These are phyloP conservation scores for Colletotrichum trifolii DNA, from an alignment of 2,329 filamentous ascomycete genomes.

Conservation along the genomic window DNA sequence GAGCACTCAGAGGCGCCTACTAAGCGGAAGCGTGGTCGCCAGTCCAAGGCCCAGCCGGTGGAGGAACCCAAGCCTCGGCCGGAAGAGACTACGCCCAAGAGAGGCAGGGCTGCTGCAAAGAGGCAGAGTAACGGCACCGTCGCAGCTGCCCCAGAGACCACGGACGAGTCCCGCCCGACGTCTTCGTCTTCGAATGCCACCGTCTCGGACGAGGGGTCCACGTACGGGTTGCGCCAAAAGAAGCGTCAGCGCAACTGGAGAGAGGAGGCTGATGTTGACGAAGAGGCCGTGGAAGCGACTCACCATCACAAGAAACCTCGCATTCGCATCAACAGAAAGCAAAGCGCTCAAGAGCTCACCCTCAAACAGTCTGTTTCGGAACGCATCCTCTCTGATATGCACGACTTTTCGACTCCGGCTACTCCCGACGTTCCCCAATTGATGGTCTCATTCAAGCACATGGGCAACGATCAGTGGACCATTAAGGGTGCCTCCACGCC, in stretches of 20 bases:
- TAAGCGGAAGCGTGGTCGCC: conserved; percentile 36
- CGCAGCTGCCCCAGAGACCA: conserved; percentile 37
- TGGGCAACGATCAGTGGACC: conserved; percentile 31
- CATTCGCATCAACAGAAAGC: conserved; percentile 35
- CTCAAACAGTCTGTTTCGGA: conserved; percentile 19
- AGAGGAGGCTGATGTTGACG: conserved; percentile 58
- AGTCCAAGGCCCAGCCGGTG: conserved; percentile 28
- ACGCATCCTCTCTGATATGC: conserved; percentile 26
- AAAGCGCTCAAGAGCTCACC: conserved; percentile 21
- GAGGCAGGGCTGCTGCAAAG: conserved; percentile 28
- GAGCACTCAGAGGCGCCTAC: conserved; percentile 21
- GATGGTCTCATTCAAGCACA: conserved; percentile 29
- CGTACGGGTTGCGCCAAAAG: conserved; percentile 34
- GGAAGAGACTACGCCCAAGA: conserved; percentile 28
- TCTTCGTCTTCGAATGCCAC: conserved; percentile 65
- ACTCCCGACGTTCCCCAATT: conserved; percentile 15
- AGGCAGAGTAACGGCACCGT: conserved; percentile 32
- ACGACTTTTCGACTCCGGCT: conserved; percentile 12
- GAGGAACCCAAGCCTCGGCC: conserved; percentile 19
- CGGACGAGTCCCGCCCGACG: conserved; percentile 61
- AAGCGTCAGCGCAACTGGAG: conserved; percentile 66
- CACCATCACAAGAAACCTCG: conserved; percentile 47
- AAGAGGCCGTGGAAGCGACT: conserved; percentile 48
- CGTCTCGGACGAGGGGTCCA: conserved; percentile 39
- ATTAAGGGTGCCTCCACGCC: conserved; percentile 8